phyloP scores from a whole-genome alignment of 495 filamentous ascomycete species.

The Aspergillus bertholletiae region DNA sequence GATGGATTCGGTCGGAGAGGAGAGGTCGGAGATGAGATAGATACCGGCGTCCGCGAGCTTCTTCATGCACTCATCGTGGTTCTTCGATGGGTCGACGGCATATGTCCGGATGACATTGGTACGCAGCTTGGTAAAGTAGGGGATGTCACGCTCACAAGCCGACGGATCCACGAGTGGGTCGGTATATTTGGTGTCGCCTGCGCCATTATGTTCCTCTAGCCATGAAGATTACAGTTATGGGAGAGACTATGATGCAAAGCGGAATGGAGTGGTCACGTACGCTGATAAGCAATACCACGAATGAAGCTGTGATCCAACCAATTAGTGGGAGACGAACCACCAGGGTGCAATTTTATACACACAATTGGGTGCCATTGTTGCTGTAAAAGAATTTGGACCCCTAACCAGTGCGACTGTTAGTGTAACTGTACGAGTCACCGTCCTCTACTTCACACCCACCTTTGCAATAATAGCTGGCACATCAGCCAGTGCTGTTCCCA shows the following conservation, averaged over 20 bases:
- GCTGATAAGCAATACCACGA: constrained; percentile 83
- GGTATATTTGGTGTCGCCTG: constrained; percentile 37
- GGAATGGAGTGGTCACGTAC: constrained; percentile 24
- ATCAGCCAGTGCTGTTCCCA: neutral
- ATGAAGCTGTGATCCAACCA: constrained; percentile 51
- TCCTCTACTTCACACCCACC: neutral
- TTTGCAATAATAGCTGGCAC: neutral
- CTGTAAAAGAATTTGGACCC: constrained; percentile 76
- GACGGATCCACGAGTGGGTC: constrained; percentile 68
- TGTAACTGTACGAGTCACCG: neutral
- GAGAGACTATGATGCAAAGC: neutral
- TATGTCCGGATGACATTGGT: constrained; percentile 93
- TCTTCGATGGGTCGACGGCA: constrained; percentile 71
- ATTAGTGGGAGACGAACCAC: neutral
- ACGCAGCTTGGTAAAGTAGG: constrained; percentile 64
- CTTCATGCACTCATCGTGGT: constrained; percentile 80
- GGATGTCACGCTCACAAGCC: constrained; percentile 74
- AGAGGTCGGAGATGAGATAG: constrained; percentile 87
- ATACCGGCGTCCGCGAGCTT: constrained; percentile 78
- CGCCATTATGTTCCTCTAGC: constrained; percentile 47
- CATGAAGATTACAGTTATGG: neutral
- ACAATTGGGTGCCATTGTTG: constrained; percentile 56
- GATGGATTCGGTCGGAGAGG: constrained; percentile 78
- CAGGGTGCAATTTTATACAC: neutral
- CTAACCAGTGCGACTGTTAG: constrained; percentile 21